These are phyloP conservation scores for Cadophora sp. DNA, from an alignment of 2,329 filamentous ascomycete genomes.

Conservation along the genomic window DNA sequence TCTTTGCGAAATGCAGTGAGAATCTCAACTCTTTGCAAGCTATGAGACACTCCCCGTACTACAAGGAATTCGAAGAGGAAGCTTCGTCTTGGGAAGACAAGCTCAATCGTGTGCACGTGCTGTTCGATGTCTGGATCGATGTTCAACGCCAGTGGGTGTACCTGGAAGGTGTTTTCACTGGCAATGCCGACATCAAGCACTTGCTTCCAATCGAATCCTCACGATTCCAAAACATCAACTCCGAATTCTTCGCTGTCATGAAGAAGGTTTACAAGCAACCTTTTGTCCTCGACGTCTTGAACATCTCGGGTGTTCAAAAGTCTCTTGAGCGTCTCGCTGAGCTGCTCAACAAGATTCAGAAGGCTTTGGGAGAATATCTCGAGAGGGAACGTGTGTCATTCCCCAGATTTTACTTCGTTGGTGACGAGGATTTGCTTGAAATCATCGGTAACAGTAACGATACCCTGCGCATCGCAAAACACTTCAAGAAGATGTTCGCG, in stretches of 20 bases:
- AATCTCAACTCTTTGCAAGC: slow-evolving; percentile 97
- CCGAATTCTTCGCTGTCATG: slow-evolving; percentile 98
- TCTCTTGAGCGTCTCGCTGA: slow-evolving; percentile 96
- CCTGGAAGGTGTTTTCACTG: slow-evolving; percentile 97
- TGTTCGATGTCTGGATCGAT: slow-evolving; percentile 99
- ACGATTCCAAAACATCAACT: slow-evolving; percentile 99
- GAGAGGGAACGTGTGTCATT: slow-evolving; percentile 98
- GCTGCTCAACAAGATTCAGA: slow-evolving; percentile 97
- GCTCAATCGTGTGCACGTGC: slow-evolving; percentile 92
- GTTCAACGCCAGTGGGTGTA: slow-evolving; percentile 99
- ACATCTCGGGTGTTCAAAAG: slow-evolving; percentile 94
- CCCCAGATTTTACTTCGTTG: slow-evolving; percentile 98
- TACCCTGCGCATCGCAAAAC: slow-evolving; percentile 93
- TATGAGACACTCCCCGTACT: slow-evolving; percentile 99
- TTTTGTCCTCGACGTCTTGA: slow-evolving; percentile 93
- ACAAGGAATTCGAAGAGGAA: slow-evolving; percentile 99
- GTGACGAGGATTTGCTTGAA: slow-evolving; percentile 96
- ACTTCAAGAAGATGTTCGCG: slow-evolving; percentile 99
- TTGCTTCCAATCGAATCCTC: slow-evolving; percentile 95
- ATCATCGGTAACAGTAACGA: slow-evolving; percentile 99
- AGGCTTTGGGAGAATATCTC: slow-evolving; percentile 96
- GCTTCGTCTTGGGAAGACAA: slow-evolving; percentile 98
- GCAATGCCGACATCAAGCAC: slow-evolving; percentile 98
- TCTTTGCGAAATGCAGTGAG: slow-evolving; percentile 98
- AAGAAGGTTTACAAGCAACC: slow-evolving; percentile 99